A percentile compares a stretch with the other conserved stretches of the same genome.
phyloP scores from a whole-genome alignment of 176 grass and related monocot genomes.

The Rhynchospora tenuis region DNA sequence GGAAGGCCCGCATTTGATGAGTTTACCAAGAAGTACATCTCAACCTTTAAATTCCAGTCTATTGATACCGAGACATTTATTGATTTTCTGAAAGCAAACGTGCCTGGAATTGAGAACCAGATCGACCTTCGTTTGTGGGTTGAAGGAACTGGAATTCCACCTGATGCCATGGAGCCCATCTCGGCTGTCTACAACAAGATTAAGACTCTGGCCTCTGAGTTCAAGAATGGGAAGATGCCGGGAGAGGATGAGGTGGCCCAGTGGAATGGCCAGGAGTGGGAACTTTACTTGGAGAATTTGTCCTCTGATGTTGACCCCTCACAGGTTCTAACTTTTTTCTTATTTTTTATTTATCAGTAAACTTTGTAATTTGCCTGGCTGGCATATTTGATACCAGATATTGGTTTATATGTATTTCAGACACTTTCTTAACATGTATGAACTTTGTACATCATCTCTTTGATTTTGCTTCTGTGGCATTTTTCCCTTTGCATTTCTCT shows the following conservation, averaged over 20 bases:
- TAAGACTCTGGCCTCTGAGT: constrained; percentile 57
- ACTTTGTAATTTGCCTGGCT: background rate
- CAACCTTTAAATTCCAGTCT: constrained; percentile 89
- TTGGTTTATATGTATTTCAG: background rate
- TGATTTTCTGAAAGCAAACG: constrained; percentile 68
- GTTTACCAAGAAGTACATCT: constrained; percentile 87
- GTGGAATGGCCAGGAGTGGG: constrained; percentile 90
- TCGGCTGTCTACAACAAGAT: constrained; percentile 79
- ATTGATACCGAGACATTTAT: constrained; percentile 92
- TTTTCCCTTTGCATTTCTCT: background rate
- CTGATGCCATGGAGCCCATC: constrained; percentile 91
- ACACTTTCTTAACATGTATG: background rate
- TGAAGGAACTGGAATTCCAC: constrained; percentile 76
- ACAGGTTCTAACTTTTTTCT: constrained; percentile 44
- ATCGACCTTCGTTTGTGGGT: constrained; percentile 70
- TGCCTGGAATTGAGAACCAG: constrained; percentile 80
- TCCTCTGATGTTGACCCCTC: constrained; percentile 75
- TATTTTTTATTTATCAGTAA: background rate
- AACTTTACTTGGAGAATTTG: constrained; percentile 92
- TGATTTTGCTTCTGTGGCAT: background rate
- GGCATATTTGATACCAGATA: background rate
- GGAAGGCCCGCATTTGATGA: constrained; percentile 78
- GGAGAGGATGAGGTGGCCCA: constrained; percentile 82
- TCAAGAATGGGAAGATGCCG: constrained; percentile 71
- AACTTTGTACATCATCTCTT: background rate